Evolutionary conservation across 2,329 filamentous ascomycete species (phyloP), one percentile per base, ranked within the genome.

Genomic region (Penicillium sp.): DNA sequence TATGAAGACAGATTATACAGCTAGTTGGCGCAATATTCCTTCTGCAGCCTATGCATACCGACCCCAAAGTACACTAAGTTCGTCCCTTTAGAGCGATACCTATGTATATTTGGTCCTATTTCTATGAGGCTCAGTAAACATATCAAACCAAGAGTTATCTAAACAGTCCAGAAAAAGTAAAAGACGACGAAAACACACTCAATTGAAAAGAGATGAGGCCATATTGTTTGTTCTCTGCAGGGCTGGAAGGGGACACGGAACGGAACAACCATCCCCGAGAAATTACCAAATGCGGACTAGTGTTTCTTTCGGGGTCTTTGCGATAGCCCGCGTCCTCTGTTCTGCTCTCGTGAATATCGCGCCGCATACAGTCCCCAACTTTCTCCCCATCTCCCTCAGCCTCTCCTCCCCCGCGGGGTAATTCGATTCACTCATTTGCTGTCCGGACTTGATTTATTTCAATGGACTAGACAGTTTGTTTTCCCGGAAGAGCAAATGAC

Each of bases 351-450:
- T 42, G 48, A 51, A 47, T 59, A 56, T 57, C 54, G 58, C 60
- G 57, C 58, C 63, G 59, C 59, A 53, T 64, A 61, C 60, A 63
- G 60, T 60, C 56, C 54, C 45, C n/a, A n/a, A n/a, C n/a, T n/a
- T n/a, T n/a, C n/a, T n/a, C n/a, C n/a, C n/a, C n/a, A n/a, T n/a
- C n/a, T n/a, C n/a, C n/a, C n/a, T n/a, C n/a, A n/a, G n/a, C n/a
- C n/a, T n/a, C n/a, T n/a, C n/a, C n/a, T n/a, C n/a, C n/a, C n/a
- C n/a, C 48, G 40, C 52, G 49, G 53, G 43, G 41, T 47, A 56
- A 49, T 43, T 51, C 43, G 39, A 40, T 52, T 38, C 48, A 32
- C 53, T 58, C 49, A 48, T 58, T 39, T 46, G 38, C 57, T 39
- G 43, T 54, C 49, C 45, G 48, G 24, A 54, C 43, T 48, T 37